These are phyloP conservation scores for Trichoderma hamatum DNA, from an alignment of 2,329 filamentous ascomycete species.

Conservation along the genomic window DNA sequence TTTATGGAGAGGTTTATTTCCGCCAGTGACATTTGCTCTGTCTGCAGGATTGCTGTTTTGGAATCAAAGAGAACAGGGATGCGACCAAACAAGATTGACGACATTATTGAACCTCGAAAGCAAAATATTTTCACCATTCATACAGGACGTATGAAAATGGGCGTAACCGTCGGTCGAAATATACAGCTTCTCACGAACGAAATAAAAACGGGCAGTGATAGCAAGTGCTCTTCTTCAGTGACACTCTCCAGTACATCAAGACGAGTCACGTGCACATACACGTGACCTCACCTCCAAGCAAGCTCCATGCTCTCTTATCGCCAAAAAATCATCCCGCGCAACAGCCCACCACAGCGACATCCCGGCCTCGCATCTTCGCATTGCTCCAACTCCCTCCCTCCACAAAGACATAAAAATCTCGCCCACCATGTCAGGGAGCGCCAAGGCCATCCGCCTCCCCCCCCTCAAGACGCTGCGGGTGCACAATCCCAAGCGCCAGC, in stretches of 20 bases:
- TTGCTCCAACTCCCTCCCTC: neutral
- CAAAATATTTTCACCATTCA: too few species aligned
- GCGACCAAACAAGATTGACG: too few species aligned
- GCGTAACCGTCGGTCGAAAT: too few species aligned
- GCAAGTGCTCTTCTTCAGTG: neutral
- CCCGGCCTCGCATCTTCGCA: neutral
- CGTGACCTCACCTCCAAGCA: constrained; percentile 18
- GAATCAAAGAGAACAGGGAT: too few species aligned
- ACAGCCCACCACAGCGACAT: neutral
- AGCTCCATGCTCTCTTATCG: neutral
- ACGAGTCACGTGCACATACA: constrained; percentile 9
- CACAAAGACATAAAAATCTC: neutral
- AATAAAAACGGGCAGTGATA: neutral
- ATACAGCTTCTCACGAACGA: neutral
- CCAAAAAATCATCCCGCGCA: constrained; percentile 12
- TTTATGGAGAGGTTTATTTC: too few species aligned
- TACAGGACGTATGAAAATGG: neutral
- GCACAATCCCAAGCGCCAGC: constrained; percentile 53
- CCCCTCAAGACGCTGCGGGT: constrained; percentile 60
- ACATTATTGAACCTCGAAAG: too few species aligned
- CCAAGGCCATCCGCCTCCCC: constrained; percentile 60
- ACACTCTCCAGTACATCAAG: too few species aligned
- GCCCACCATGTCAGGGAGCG: constrained; percentile 48
- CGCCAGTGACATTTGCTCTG: too few species aligned
- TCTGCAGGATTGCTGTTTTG: too few species aligned